Conservation (phyloP, 805 yeast species). For the Saccharomycopsis babjevae region DNA sequence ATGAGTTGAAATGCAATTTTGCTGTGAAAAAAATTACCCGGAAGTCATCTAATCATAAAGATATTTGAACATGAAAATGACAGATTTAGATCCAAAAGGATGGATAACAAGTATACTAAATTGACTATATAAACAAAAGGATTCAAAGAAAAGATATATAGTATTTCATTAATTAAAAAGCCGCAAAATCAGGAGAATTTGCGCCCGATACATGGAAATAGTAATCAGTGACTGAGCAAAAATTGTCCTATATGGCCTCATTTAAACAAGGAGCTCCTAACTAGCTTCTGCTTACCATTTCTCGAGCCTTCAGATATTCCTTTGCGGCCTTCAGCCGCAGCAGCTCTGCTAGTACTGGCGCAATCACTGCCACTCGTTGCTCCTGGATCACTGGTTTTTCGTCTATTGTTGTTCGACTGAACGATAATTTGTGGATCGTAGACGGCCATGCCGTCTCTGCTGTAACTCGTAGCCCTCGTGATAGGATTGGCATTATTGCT, state of each 20-base stretch:
- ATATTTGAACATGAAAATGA: neutral
- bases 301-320: neutral
- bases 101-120: too few relatives aligned
- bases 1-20: neutral
- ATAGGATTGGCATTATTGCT: neutral
- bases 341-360: neutral
- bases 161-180: neutral
- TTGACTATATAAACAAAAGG: neutral
- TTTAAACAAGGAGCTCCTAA: neutral
- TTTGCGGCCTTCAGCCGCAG: neutral
- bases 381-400: neutral
- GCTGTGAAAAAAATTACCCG: neutral
- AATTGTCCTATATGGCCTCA: neutral
- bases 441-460: neutral
- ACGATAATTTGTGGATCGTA: neutral
- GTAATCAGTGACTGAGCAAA: too few relatives aligned
- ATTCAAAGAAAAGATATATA: neutral
- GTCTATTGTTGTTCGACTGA: neutral
- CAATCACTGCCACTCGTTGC: neutral
- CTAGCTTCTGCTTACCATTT: neutral
- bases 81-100: too few relatives aligned
- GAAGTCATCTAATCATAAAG: neutral
- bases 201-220: too few relatives aligned
- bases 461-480: neutral
- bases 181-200: too few relatives aligned